Base-by-base conservation (phyloP, 108 stramenopile genomes). In the Cylindrotheca closterium region DNA sequence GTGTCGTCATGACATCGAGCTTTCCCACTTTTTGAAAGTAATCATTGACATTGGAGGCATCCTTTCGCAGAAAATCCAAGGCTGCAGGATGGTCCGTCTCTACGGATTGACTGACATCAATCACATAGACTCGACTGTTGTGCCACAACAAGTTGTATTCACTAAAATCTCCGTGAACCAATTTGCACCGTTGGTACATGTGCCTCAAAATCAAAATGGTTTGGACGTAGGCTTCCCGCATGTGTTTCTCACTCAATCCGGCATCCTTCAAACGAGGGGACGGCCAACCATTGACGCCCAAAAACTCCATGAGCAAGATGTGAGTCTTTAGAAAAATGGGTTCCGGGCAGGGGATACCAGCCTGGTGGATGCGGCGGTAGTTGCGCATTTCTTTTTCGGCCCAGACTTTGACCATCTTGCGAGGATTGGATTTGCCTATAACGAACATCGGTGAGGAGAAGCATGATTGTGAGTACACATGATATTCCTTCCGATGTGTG, bases 321-420 rank as follows among this genome's bases (percentile, higher is more conserved):
- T 99, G 95, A 47, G 79, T 63, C 46, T 96, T 97, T 29, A 99
- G 77, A 34, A 98, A 74, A 33, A 94, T 86, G 22, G 97, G 97
- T 5, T 55, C 51, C 2, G 99, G 99, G 56, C 83, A 87, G 1
- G 88, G 92, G 34, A 99, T 91, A 30, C 92, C 91, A 19, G 95
- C 91, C 10, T 72, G 67, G 47, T 86, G 77, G 27, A 98, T 84
- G 0, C 98, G 86, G 28, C 89, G 84, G 51, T 96, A 96, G 58
- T 99, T 99, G 2, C 98, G 84, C 86, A 98, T 86, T 79, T 99
- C 98, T 77, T 98, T 98, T 79, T 98, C 99, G 3, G 99, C 99
- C 98, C 99, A 98, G 12, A 96, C 84, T 65, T 98, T 97, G 65
- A 99, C 99, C 99, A 99, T 99, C 75, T 99, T 99, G 26, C 99